phyloP scores from a whole-genome alignment of 768 basidiomycete species.

The Brasilioporus rufonigricans region DNA sequence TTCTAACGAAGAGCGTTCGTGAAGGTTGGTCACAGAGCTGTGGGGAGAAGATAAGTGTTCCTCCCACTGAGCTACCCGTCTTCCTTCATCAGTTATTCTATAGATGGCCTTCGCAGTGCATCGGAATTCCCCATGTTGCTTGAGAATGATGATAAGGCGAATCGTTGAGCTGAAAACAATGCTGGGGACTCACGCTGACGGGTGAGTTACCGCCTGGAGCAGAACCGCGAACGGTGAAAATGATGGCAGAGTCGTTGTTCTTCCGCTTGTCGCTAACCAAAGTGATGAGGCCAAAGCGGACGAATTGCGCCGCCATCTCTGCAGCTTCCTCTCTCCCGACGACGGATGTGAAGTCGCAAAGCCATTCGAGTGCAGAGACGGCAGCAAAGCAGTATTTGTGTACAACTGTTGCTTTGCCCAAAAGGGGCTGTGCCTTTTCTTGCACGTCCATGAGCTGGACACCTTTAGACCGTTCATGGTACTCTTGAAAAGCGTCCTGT shows the following conservation, averaged over 20 bases:
- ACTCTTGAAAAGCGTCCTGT: constrained; percentile 64
- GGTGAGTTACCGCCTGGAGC: constrained; percentile 73
- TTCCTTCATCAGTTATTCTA: constrained; percentile 90
- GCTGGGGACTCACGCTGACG: constrained; percentile 54
- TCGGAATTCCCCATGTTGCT: constrained; percentile 96
- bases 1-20: constrained; percentile 63
- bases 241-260: constrained; percentile 89
- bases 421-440: constrained; percentile 59
- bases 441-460: constrained; percentile 67
- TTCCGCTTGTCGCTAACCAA: constrained; percentile 90
- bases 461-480: constrained; percentile 77
- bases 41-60: constrained; percentile 52
- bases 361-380: constrained; percentile 89
- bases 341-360: constrained; percentile 95
- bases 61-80: constrained; percentile 84
- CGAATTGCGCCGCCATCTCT: constrained; percentile 97
- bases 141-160: constrained; percentile 17
- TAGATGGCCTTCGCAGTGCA: constrained; percentile 96
- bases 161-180: not conserved
- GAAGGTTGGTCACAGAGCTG: constrained; percentile 62
- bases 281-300: constrained; percentile 86
- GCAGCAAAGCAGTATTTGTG: constrained; percentile 84
- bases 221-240: constrained; percentile 86
- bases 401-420: constrained; percentile 41
- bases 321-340: constrained; percentile 95